Evolutionary conservation across 2,329 filamentous ascomycete genomes (phyloP).

Genomic region (Fusarium ambrosium): DNA sequence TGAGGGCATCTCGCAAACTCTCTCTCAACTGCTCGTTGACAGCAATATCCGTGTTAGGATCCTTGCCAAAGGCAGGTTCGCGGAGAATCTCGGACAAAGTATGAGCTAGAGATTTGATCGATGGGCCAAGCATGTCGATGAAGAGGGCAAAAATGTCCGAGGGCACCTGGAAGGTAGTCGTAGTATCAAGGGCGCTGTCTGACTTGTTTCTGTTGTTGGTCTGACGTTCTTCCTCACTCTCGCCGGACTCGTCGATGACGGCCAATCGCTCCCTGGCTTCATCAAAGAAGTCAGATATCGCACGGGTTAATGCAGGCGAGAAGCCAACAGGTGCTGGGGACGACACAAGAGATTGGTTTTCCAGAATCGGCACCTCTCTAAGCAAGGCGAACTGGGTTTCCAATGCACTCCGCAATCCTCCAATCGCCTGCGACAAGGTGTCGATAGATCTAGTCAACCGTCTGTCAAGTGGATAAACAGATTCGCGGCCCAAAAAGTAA

Average conservation of each 20-base stretch:
- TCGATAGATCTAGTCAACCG: conserved; percentile 87
- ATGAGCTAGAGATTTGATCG: conserved; percentile 95
- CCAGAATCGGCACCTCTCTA: conserved; percentile 66
- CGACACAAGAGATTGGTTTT: conserved; percentile 27
- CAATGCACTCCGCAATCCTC: conserved; percentile 90
- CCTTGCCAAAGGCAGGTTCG: conserved; percentile 83
- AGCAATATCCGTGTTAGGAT: conserved; percentile 75
- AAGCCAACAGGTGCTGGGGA: conserved; percentile 34
- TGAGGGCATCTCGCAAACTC: conserved; percentile 84
- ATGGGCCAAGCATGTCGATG: conserved; percentile 88
- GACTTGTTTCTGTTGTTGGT: conserved; percentile 44
- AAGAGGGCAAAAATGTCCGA: conserved; percentile 93
- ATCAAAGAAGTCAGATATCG: conserved; percentile 52
- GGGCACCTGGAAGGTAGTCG: conserved; percentile 68
- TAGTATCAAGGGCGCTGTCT: conserved; percentile 47
- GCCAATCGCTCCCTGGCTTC: conserved; percentile 65
- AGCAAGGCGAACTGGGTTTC: conserved; percentile 89
- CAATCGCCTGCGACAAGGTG: conserved; percentile 87
- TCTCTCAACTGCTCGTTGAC: conserved; percentile 85
- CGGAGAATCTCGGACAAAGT: conserved; percentile 90
- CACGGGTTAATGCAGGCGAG: conserved; percentile 47
- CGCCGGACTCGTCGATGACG: conserved; percentile 75
- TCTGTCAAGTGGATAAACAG: conserved; percentile 82
- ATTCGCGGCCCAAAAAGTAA: conserved; percentile 83
- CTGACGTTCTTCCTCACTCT: conserved; percentile 64